Percentiles rank a stretch among this genome's conserved stretches.
phyloP scores from a whole-genome alignment of 2,329 filamentous ascomycete genomes.

The Ophiostoma piceae region DNA sequence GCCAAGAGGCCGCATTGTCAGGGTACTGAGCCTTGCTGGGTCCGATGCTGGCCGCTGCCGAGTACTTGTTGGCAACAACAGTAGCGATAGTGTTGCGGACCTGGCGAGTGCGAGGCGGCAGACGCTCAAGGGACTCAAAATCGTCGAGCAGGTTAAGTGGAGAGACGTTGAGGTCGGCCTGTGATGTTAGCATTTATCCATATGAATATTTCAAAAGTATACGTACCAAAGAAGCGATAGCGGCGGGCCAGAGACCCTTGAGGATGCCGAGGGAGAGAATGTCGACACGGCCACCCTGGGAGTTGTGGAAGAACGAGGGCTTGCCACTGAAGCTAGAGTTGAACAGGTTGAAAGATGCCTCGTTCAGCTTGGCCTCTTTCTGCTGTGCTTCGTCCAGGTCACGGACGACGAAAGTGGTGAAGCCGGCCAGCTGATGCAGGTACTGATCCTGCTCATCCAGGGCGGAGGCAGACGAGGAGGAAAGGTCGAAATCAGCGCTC shows the following conservation, averaged over 20 bases:
- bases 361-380: constrained; percentile 28
- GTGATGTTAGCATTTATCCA: neutral
- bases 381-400: constrained; percentile 32
- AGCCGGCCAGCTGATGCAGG: constrained; percentile 31
- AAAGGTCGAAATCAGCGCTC: constrained; percentile 26
- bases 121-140: constrained; percentile 20
- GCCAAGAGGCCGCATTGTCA: constrained; percentile 29
- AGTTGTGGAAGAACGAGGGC: constrained; percentile 25
- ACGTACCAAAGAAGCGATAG: constrained; percentile 30
- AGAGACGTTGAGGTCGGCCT: constrained; percentile 28
- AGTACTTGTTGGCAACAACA: constrained; percentile 29
- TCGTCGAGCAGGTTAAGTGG: constrained; percentile 26
- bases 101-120: constrained; percentile 23
- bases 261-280: constrained; percentile 32
- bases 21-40: constrained; percentile 29
- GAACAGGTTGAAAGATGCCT: constrained; percentile 31
- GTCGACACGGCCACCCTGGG: constrained; percentile 26
- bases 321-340: neutral
- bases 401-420: constrained; percentile 32
- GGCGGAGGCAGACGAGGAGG: neutral
- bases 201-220: neutral
- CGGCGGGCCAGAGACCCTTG: constrained; percentile 32
- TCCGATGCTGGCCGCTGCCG: constrained; percentile 16
- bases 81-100: constrained; percentile 28
- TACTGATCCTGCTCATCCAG: constrained; percentile 25